These are phyloP conservation scores for Penicillium samsonianum DNA, from an alignment of 495 filamentous ascomycete species.

Conservation along the genomic window DNA sequence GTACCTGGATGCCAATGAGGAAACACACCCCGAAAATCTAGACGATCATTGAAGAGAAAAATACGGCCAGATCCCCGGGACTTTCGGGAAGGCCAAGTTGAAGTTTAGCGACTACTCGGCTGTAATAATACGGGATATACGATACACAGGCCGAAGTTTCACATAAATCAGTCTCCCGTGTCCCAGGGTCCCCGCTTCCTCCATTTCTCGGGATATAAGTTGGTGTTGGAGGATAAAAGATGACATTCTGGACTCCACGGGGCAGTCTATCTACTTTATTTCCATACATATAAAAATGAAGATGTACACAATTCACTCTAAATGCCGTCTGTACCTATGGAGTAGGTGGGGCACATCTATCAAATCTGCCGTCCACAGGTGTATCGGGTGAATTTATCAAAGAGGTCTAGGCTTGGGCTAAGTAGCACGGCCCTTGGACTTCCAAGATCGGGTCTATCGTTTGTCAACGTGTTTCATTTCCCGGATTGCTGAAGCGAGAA, in stretches of 20 bases:
- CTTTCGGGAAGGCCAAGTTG: not conserved
- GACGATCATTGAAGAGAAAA: not conserved
- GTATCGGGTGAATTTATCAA: not conserved
- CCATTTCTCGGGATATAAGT: constrained; percentile 4
- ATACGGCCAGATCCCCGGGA: not conserved
- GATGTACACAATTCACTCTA: not conserved
- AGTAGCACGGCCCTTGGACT: not conserved
- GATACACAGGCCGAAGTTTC: not conserved
- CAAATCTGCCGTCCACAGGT: not conserved
- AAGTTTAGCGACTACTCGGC: not conserved
- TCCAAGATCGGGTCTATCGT: not conserved
- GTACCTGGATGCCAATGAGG: not conserved
- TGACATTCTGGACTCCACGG: not conserved
- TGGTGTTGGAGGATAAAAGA: not conserved
- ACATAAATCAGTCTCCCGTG: not conserved
- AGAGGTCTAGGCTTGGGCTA: not conserved
- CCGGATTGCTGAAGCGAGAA: not conserved
- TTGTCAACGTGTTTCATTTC: not conserved
- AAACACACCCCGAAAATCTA: not conserved
- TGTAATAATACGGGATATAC: constrained; percentile 3
- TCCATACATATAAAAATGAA: not conserved
- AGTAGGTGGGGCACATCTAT: not conserved
- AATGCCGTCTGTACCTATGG: not conserved
- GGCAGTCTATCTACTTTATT: not conserved
- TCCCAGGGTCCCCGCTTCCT: not conserved